Evolutionary conservation across 2,329 filamentous ascomycete species (phyloP), one percentile per base, ranked within the genome.

Genomic region (Trichoderma gracile): DNA sequence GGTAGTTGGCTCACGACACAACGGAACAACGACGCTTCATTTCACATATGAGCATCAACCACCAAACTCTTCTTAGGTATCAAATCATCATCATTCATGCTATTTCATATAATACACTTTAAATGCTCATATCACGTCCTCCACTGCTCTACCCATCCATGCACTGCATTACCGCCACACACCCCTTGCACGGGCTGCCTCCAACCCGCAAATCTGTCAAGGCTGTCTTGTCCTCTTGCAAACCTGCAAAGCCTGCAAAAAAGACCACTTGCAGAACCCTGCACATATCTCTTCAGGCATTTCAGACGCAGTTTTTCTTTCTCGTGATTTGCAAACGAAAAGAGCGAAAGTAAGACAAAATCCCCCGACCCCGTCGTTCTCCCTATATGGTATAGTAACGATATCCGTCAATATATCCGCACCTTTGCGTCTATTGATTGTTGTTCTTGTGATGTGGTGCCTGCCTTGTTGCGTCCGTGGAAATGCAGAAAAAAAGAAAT

Each of bases 51-150:
- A 14, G 25, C 5, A 30, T n/a, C 17, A 30, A 46, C 14, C 21
- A 21, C 17, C 3, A 19, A 50, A 5, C 17, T n/a, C 12, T 12
- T 5, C 17, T 53, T 40, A 64, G 54, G 63, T 49, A 61, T 64
- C 52, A 61, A 64, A 43, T 49, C 25, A 64, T 64, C 63, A 64
- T 64, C 38, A 64, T 64, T 64, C 63, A 64, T 64, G 42, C 57
- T 45, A 40, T 47, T 52, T 61, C 42, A 52, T 64, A 64, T 64
- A 58, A 46, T 64, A 60, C 56, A 64, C 63, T 47, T 54, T 54
- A 40, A 40, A 62, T 62, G 59, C 40, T 27, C 59, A 62, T 42
- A 46, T 57, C 42, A 46, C 30, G 15, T 59, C 19, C 10, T 15
- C 19, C 50, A 17, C 55, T 47, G 17, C 59, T 55, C 25, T 38